A percentile compares a stretch with the other conserved stretches of the same genome.
phyloP scores from a whole-genome alignment of 2,329 filamentous ascomycete species.

The Pyrenochaeta sp. region DNA sequence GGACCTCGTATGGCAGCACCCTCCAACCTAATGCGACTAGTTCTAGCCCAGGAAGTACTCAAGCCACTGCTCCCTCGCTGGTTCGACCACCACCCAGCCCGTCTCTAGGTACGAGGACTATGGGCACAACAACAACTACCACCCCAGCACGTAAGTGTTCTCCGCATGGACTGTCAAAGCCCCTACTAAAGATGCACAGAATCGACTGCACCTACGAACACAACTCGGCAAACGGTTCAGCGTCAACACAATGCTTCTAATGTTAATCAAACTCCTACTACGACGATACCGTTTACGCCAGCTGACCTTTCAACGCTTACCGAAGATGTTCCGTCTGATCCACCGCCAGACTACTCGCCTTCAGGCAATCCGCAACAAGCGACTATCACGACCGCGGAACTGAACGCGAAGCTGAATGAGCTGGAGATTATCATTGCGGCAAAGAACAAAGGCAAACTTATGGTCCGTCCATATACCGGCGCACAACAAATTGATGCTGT shows the following conservation, averaged over 20 bases:
- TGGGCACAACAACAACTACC: not conserved
- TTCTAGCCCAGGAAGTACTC: not conserved
- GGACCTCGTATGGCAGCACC: not conserved
- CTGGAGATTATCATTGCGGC: constrained; percentile 1
- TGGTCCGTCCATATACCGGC: constrained; percentile 1
- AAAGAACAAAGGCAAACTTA: constrained; percentile 1
- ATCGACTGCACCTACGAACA: not conserved
- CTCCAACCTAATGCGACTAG: not conserved
- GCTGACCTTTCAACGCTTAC: not conserved
- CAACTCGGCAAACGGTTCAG: not conserved
- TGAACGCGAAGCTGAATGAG: not conserved
- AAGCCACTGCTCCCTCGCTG: not conserved
- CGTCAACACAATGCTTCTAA: constrained; percentile 1
- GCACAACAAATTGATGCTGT: constrained; percentile 1
- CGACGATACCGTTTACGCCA: constrained; percentile 1
- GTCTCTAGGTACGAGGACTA: not conserved
- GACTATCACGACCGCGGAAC: constrained; percentile 1
- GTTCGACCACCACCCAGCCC: not conserved
- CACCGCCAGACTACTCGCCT: constrained; percentile 1
- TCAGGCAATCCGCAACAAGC: constrained; percentile 1
- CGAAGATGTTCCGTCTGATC: not conserved
- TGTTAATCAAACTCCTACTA: not conserved
- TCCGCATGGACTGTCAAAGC: not conserved
- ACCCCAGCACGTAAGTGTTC: not conserved
- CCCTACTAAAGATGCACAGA: not conserved